Percentiles rank a stretch among this genome's conserved stretches.
Evolutionary conservation across 768 basidiomycete species (phyloP).

Genomic region (Rickenella mellea): DNA sequence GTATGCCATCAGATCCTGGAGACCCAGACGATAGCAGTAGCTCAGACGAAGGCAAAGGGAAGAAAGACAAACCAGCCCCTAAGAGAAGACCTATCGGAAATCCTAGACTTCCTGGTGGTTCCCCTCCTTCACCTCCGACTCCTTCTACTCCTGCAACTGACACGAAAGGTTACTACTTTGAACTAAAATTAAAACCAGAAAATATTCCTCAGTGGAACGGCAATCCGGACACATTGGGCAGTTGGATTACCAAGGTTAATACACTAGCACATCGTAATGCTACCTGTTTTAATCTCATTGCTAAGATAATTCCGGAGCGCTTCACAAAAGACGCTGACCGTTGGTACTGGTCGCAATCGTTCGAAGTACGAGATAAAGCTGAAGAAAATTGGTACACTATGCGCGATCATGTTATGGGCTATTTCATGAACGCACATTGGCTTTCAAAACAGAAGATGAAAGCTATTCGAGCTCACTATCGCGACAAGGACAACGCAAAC

Average conservation of each 20-base stretch:
- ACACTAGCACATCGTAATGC: constrained; percentile 12
- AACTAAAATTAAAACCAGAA: constrained; percentile 21
- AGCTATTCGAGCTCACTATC: constrained; percentile 18
- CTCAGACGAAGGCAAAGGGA: no score
- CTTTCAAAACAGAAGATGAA: constrained; percentile 18
- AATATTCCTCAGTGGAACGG: constrained; percentile 25
- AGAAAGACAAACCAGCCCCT: no score
- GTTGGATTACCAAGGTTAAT: constrained; percentile 22
- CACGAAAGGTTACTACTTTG: constrained; percentile 22
- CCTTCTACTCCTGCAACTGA: no score
- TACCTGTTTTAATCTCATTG: constrained; percentile 18
- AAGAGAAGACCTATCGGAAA: no score
- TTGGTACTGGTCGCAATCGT: constrained; percentile 22
- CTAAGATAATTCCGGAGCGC: constrained; percentile 19
- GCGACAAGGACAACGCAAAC: constrained; percentile 14
- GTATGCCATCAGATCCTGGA: no score
- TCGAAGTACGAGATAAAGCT: constrained; percentile 3
- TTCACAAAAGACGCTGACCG: constrained; percentile 17
- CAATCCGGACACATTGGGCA: constrained; percentile 14
- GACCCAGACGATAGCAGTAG: no score
- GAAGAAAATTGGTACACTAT: constrained; percentile 22
- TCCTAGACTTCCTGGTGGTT: no score
- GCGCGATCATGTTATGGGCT: constrained; percentile 14
- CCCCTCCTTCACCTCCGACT: no score
- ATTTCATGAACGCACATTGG: constrained; percentile 24